These are phyloP conservation scores for Fusarium brachygibbosum DNA, from an alignment of 2,329 filamentous ascomycete species.

Conservation along the genomic window DNA sequence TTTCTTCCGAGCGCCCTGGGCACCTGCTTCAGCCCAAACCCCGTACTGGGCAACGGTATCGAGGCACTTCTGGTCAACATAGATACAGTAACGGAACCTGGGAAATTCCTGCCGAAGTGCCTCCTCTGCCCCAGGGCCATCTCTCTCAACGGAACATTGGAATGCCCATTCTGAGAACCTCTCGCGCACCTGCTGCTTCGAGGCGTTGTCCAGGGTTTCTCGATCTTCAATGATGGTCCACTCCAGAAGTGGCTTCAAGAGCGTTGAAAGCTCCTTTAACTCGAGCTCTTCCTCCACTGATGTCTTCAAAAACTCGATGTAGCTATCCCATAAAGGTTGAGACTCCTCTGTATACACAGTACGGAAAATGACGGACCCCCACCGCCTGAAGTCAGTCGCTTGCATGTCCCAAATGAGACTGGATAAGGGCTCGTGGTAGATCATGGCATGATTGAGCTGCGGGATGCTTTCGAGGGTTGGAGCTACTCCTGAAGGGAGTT, in stretches of 20 bases:
- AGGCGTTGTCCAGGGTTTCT: background rate
- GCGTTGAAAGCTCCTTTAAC: background rate
- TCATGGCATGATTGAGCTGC: background rate
- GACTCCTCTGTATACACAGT: conserved; percentile 14
- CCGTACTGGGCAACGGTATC: conserved; percentile 1
- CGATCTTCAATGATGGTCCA: conserved; percentile 24
- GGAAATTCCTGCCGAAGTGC: background rate
- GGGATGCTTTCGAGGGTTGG: conserved; percentile 30
- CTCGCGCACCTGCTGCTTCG: conserved; percentile 13
- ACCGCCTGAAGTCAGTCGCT: conserved; percentile 1
- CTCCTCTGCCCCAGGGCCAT: conserved; percentile 2
- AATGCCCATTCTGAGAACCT: conserved; percentile 5
- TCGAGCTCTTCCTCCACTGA: background rate
- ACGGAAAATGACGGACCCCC: conserved; percentile 17
- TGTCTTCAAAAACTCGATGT: conserved; percentile 30
- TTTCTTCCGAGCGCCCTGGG: rapidly evolving
- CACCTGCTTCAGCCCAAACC: background rate
- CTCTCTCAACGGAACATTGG: background rate
- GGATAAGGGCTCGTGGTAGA: background rate
- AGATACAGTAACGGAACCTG: conserved; percentile 5
- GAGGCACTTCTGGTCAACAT: conserved; percentile 9
- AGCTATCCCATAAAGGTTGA: conserved; percentile 20
- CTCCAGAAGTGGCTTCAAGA: conserved; percentile 2
- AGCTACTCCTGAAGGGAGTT: background rate
- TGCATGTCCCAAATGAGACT: conserved; percentile 8